Conservation (phyloP, 495 filamentous ascomycete species). For the Aspergillus taichungensis region DNA sequence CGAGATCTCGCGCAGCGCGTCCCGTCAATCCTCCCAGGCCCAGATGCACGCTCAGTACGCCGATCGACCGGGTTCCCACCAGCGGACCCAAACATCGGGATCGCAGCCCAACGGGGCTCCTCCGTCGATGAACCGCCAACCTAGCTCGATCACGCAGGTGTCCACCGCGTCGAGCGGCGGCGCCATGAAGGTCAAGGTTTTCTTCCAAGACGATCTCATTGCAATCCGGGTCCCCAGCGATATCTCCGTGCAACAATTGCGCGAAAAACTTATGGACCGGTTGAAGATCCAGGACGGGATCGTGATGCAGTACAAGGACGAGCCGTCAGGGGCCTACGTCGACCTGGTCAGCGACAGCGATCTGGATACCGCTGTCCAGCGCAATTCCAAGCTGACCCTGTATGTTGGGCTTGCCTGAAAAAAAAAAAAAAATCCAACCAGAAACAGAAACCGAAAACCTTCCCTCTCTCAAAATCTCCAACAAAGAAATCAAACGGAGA, state of each 20-base stretch:
- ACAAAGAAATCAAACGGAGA: no score
- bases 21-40: constrained; percentile 65
- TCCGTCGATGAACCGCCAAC: constrained; percentile 58
- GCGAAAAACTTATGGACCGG: constrained; percentile 71
- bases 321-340: constrained; percentile 63
- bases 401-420: constrained; percentile 55
- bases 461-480: no score
- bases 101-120: constrained; percentile 34
- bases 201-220: constrained; percentile 82
- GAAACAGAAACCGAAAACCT: no score
- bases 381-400: constrained; percentile 81
- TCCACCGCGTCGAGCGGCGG: constrained; percentile 43
- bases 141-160: constrained; percentile 64
- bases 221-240: constrained; percentile 80
- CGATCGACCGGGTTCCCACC: constrained; percentile 47
- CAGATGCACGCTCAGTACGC: constrained; percentile 54
- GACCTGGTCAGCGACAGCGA: constrained; percentile 71
- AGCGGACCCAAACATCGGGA: constrained; percentile 42
- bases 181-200: constrained; percentile 87
- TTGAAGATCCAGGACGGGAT: constrained; percentile 67
- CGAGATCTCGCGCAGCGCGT: constrained; percentile 45
- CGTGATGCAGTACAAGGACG: constrained; percentile 78
- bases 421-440: constrained; percentile 1
- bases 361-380: constrained; percentile 65
- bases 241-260: constrained; percentile 67